Evolutionary conservation across 2,329 filamentous ascomycete species (phyloP), one percentile per base, ranked within the genome.

Genomic region (Cytospora chrysosperma): DNA sequence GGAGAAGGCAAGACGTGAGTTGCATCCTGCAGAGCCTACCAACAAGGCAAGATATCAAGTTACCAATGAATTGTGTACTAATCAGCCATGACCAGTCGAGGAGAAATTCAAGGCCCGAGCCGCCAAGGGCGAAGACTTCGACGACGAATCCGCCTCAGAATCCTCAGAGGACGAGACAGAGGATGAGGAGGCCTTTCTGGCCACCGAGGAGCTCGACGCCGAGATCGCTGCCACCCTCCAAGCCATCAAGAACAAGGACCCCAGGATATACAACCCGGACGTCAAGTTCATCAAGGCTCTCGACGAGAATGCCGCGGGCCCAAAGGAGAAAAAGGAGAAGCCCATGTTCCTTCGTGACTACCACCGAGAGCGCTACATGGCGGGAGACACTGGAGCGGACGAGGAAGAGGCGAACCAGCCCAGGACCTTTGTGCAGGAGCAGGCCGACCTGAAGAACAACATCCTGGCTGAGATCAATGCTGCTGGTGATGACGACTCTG

Each of bases 171-270:
- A 90, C 68, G 92, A 96, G 72, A 88, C 89, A 21, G 94, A 98
- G 75, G 95, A 98, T 71, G 94, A 98, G 69, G 89, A 91, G 30
- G 95, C 90, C 60, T 91, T 95, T 69, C 82, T 99, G 15, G 92
- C 89, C 32, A 97, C 93, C 19, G 89, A 91, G 72, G 88, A 88
- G 37, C 83, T 98, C 51, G 95, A 99, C 74, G 85, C 88, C 17
- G 88, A 97, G 72, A 96, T 98, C 69, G 88, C 89, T 54, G 92
- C 89, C 27, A 97, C 93, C 0, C 82, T 99, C 26, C 83, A 91
- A 67, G 95, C 95, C 50, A 93, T 99, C 72, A 88, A 89, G 70
- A 89, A 85, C 71, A 98, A 96, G 75, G 95, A 99, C 71, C 95
- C 95, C 30, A 84, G 91, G 59, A 88, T 99, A 57, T 97, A 97